Base-by-base conservation (phyloP, 2,329 filamentous ascomycete genomes). In the Aspergillus texensis region DNA sequence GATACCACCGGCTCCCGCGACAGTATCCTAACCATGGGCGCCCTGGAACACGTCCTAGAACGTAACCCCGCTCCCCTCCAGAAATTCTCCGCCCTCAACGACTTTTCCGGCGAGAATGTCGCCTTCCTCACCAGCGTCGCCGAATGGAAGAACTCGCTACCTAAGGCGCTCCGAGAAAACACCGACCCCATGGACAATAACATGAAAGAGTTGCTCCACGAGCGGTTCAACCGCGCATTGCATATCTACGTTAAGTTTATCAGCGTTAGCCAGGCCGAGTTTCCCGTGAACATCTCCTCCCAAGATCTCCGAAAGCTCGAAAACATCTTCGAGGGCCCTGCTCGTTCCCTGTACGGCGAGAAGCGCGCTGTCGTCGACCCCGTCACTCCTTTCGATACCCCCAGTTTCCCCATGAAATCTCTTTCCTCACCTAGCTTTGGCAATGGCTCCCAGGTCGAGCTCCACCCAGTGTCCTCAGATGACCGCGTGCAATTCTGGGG, bases 51-150 rank as follows among this genome's bases (percentile, higher is more conserved):
- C 63, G 85, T 87, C 5, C 79, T 91, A 0, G 79, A 83, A 34
- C 70, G 74, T 57, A 88, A 89, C 71, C 85, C 87, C 0, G 79
- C 82, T 5, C 85, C 86, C 0, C 81, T 91, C 0, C 86, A 89
- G 61, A 77, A 86, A 58, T 91, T 89, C 72, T 88, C 89, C 0
- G 88, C 88, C 0, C 80, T 86, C 1, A 82, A 84, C 41, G 89
- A 91, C 68, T 91, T 91, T 71, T 90, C 88, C 0, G 89, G 88
- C 16, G 89, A 91, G 73, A 91, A 91, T 71, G 88, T 91, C 67
- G 84, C 88, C 54, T 91, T 91, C 73, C 76, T 91, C 6, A 85
- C 83, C 10, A 79, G 81, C 46, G 83, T 90, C 10, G 79, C 82
- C 2, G 81, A 83, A 62, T 90, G 86, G 85, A 88, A 85, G 71